These are phyloP conservation scores for Clavispora fructus DNA, from an alignment of 805 yeast genomes.

Conservation along the genomic window DNA sequence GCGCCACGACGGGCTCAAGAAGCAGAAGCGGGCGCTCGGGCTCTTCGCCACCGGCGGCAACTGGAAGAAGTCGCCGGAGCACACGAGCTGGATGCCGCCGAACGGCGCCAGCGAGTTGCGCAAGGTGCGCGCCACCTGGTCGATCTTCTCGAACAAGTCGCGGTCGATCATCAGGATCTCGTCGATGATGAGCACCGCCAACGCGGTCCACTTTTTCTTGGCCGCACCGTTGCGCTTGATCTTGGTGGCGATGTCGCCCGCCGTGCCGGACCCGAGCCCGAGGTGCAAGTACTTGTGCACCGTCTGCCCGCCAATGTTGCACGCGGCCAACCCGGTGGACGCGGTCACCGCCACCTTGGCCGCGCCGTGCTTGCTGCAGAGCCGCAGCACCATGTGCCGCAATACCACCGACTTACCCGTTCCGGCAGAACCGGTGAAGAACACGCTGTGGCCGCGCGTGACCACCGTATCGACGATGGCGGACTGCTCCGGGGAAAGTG, in stretches of 20 bases:
- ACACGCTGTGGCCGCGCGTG: conserved; percentile 58
- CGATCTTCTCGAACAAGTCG: conserved; percentile 55
- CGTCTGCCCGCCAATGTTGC: conserved; percentile 76
- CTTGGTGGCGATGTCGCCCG: conserved; percentile 42
- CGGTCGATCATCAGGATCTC: conserved; percentile 82
- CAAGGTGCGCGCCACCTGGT: conserved; percentile 51
- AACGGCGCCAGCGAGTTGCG: conserved; percentile 48
- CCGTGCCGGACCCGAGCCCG: conserved; percentile 61
- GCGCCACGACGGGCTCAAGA: conserved; percentile 62
- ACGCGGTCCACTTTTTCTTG: conserved; percentile 47
- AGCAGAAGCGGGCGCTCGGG: conserved; percentile 46
- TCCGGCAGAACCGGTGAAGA: conserved; percentile 97
- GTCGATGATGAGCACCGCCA: conserved; percentile 64
- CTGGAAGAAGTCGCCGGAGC: conserved; percentile 81
- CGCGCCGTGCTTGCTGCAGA: conserved; percentile 40
- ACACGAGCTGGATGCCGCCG: conserved; percentile 74
- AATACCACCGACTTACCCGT: conserved; percentile 94
- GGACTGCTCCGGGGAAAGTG: conserved; percentile 38
- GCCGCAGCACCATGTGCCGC: conserved; percentile 51
- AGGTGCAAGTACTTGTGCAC: conserved; percentile 74
- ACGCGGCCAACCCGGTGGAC: conserved; percentile 80
- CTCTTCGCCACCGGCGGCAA: conserved; percentile 62
- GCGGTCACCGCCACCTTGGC: conserved; percentile 68
- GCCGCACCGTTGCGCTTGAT: conserved; percentile 50
- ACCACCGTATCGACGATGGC: conserved; percentile 49